phyloP scores from a whole-genome alignment of 2,329 filamentous ascomycete species.

The Botrytis sinoallii region DNA sequence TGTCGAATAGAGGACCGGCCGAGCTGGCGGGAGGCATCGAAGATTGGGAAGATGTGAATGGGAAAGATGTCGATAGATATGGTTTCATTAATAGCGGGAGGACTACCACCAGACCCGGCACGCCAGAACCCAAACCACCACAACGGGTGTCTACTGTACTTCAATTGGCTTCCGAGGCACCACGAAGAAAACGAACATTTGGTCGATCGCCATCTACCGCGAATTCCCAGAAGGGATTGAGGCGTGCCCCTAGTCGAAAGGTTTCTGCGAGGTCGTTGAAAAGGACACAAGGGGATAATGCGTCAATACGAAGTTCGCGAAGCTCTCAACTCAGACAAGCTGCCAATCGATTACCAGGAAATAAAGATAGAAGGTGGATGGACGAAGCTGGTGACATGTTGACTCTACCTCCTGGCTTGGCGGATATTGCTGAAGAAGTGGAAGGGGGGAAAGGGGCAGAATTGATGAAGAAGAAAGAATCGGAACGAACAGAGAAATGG shows the following conservation, averaged over 20 bases:
- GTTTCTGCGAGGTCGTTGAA: conserved; percentile 57
- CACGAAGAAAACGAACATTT: conserved; percentile 34
- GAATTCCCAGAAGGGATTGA: conserved; percentile 22
- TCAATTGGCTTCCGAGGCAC: conserved; percentile 35
- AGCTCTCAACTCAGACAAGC: conserved; percentile 54
- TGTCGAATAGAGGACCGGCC: conserved; percentile 36
- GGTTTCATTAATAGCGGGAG: conserved; percentile 58
- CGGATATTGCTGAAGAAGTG: conserved; percentile 55
- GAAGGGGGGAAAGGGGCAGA: conserved; percentile 52
- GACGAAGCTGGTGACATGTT: conserved; percentile 68
- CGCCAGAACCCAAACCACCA: conserved; percentile 36
- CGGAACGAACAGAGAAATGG: conserved; percentile 63
- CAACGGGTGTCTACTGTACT: conserved; percentile 36
- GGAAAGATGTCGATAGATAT: conserved; percentile 62
- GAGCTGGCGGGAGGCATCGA: conserved; percentile 59
- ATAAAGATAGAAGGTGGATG: conserved; percentile 58
- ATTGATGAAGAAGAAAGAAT: conserved; percentile 60
- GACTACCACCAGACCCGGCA: conserved; percentile 41
- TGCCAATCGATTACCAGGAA: conserved; percentile 58
- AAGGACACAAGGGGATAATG: conserved; percentile 43
- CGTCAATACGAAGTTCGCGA: conserved; percentile 46
- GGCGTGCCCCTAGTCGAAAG: conserved; percentile 51
- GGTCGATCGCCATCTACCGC: conserved; percentile 32
- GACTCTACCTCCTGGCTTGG: conserved; percentile 54
- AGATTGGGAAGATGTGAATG: conserved; percentile 64